Conservation (phyloP, 257 asterid species). For the Prunella vulgaris region DNA sequence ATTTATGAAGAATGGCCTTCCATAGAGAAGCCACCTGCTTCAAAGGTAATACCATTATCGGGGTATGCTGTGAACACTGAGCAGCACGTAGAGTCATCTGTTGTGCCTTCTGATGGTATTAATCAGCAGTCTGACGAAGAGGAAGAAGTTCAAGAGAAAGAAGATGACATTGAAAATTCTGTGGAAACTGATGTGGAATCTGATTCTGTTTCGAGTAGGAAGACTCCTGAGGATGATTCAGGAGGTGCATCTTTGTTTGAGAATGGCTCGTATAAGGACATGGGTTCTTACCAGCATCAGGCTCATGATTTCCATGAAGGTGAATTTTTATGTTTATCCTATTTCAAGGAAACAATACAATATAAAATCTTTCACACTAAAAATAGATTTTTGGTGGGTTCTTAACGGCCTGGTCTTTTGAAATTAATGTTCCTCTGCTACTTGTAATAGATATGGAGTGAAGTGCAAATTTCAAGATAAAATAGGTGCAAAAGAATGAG, state of each 20-base stretch:
- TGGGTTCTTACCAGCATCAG: slow-evolving; percentile 50
- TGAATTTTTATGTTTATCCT: slow-evolving; percentile 14
- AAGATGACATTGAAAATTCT: slow-evolving; percentile 41
- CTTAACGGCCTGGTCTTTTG: background rate
- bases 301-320: slow-evolving; percentile 49
- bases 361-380: background rate
- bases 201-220: slow-evolving; percentile 43
- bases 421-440: background rate
- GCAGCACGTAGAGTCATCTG: slow-evolving; percentile 48
- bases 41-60: slow-evolving; percentile 30
- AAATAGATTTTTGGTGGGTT: background rate
- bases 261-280: slow-evolving; percentile 42
- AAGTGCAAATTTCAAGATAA: background rate
- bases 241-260: slow-evolving; percentile 52
- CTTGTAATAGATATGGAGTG: background rate
- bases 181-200: slow-evolving; percentile 38
- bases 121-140: slow-evolving; percentile 42
- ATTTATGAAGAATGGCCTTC: slow-evolving; percentile 76
- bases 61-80: slow-evolving; percentile 38
- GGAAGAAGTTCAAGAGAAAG: slow-evolving; percentile 43
- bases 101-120: slow-evolving; percentile 31
- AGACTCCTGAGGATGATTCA: slow-evolving; percentile 47
- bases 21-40: slow-evolving; percentile 60
- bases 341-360: background rate
- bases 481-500: background rate